These are phyloP conservation scores for Punica granatum DNA, from an alignment of 345 rosid species.

Conservation along the genomic window DNA sequence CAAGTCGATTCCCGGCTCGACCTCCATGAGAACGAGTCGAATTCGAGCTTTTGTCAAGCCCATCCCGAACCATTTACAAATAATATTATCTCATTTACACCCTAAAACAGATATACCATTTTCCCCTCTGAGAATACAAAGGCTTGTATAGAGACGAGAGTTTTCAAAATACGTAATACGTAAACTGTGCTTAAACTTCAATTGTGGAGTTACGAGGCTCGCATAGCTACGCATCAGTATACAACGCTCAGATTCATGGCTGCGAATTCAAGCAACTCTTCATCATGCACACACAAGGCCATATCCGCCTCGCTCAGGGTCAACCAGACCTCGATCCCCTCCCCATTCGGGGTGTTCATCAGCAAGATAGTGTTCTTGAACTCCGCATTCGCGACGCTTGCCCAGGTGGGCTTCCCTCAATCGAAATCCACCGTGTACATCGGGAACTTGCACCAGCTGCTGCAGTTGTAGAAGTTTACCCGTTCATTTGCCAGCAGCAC, in stretches of 20 bases:
- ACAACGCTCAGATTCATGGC: neutral
- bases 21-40: too few relatives aligned
- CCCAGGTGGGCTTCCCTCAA: constrained; percentile 23
- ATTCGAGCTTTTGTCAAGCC: too few relatives aligned
- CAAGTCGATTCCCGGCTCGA: too few relatives aligned
- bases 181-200: too few relatives aligned
- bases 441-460: constrained; percentile 16
- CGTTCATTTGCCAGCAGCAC: neutral
- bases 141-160: too few relatives aligned
- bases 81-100: too few relatives aligned
- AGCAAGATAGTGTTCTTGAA: neutral
- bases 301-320: constrained; percentile 9
- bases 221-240: neutral
- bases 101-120: too few relatives aligned
- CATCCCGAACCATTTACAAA: too few relatives aligned
- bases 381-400: neutral
- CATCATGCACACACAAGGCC: constrained; percentile 4
- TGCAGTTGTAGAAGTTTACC: constrained; percentile 3
- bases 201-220: too few relatives aligned
- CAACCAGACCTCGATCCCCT: constrained; percentile 19
- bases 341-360: constrained; percentile 10
- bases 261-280: constrained; percentile 2
- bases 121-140: too few relatives aligned
- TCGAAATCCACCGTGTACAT: constrained; percentile 20
- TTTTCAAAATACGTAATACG: too few relatives aligned